Evolutionary conservation across 495 filamentous ascomycete genomes (phyloP).

Genomic region (Rusavskia elegans): DNA sequence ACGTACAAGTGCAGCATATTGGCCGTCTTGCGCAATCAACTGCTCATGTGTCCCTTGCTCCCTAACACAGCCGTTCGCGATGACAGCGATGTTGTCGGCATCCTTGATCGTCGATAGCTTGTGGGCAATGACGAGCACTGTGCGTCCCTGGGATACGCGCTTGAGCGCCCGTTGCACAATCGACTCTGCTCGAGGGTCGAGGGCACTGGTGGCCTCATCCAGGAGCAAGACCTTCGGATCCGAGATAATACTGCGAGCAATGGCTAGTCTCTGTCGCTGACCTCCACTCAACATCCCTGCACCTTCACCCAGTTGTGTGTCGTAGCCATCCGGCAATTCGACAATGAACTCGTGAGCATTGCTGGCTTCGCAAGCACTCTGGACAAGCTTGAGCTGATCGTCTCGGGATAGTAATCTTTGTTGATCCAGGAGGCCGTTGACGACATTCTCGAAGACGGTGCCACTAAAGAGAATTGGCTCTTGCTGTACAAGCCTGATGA

Average conservation of each 20-base stretch:
- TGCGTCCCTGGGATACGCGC: constrained; percentile 22
- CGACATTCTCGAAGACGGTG: constrained; percentile 54
- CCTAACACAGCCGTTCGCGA: constrained; percentile 26
- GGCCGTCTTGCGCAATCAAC: constrained; percentile 25
- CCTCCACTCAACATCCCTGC: constrained; percentile 24
- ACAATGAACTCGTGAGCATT: constrained; percentile 22
- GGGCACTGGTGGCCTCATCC: constrained; percentile 34
- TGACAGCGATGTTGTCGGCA: constrained; percentile 38
- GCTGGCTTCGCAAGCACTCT: constrained; percentile 15
- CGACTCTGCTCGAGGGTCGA: constrained; percentile 32
- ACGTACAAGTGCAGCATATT: constrained; percentile 26
- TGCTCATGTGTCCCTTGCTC: constrained; percentile 35
- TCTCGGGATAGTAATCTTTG: constrained; percentile 16
- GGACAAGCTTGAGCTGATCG: constrained; percentile 12
- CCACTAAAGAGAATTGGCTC: constrained; percentile 48
- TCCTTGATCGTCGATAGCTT: constrained; percentile 36
- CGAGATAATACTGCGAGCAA: constrained; percentile 67
- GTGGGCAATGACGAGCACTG: constrained; percentile 38
- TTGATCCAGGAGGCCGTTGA: constrained; percentile 33
- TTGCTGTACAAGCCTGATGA: constrained; percentile 45
- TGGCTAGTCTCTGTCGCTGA: constrained; percentile 45
- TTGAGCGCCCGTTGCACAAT: constrained; percentile 32
- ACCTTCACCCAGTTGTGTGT: constrained; percentile 21
- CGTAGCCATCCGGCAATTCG: constrained; percentile 17
- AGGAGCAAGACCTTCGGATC: constrained; percentile 66